Percentiles rank a stretch among this genome's conserved stretches.
phyloP scores from a whole-genome alignment of 768 basidiomycete genomes.

The Pleurotus pulmonarius region DNA sequence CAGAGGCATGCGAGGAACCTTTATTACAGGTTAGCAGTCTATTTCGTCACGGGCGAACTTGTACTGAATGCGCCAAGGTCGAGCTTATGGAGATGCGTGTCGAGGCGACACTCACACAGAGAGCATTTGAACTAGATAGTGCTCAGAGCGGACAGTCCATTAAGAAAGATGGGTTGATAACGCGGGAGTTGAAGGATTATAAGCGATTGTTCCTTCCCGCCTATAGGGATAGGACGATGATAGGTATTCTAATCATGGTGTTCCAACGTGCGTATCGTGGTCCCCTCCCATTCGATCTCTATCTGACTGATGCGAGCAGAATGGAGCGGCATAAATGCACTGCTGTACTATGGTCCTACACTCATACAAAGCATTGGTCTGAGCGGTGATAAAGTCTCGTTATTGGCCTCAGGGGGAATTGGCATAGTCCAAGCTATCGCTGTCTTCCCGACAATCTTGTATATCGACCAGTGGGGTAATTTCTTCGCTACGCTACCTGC shows the following conservation, averaged over 20 bases:
- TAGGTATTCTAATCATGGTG: slow-evolving; percentile 74
- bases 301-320: slow-evolving; percentile 36
- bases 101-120: slow-evolving; percentile 51
- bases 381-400: slow-evolving; percentile 50
- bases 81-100: slow-evolving; percentile 78
- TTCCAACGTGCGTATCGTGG: slow-evolving; percentile 63
- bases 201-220: slow-evolving; percentile 45
- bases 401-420: slow-evolving; percentile 75
- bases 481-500: background rate
- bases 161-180: slow-evolving; percentile 41
- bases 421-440: slow-evolving; percentile 77
- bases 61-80: slow-evolving; percentile 33
- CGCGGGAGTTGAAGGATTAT: slow-evolving; percentile 22
- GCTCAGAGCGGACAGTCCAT: slow-evolving; percentile 13
- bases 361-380: slow-evolving; percentile 65
- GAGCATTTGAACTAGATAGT: slow-evolving; percentile 20
- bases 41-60: too few relatives aligned
- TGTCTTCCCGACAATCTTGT: slow-evolving; percentile 69
- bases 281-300: background rate
- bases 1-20: slow-evolving; percentile 46
- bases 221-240: slow-evolving; percentile 58
- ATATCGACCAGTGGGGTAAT: slow-evolving; percentile 62
- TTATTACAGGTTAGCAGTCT: slow-evolving; percentile 39
- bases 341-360: slow-evolving; percentile 79
- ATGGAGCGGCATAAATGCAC: slow-evolving; percentile 85